These are phyloP conservation scores for Penicillium sp. DNA, from an alignment of 2,329 filamentous ascomycete species.

Conservation along the genomic window DNA sequence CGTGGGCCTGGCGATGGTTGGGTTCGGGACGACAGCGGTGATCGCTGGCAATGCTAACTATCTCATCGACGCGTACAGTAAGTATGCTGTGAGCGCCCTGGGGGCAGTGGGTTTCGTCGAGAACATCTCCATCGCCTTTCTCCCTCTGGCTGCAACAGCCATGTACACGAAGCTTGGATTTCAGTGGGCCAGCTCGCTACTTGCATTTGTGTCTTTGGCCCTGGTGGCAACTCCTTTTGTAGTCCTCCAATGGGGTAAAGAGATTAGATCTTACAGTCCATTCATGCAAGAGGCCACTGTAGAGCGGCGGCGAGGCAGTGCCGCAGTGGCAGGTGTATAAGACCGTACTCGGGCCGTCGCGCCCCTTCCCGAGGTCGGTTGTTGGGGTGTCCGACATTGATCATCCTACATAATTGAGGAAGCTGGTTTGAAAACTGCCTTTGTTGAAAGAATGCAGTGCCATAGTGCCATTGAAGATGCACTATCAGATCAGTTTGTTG, in stretches of 20 bases:
- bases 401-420: too few species aligned
- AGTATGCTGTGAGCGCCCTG: slow-evolving; percentile 46
- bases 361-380: not conserved
- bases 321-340: not conserved
- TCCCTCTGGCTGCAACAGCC: slow-evolving; percentile 42
- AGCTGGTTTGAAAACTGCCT: too few species aligned
- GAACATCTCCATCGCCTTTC: slow-evolving; percentile 43
- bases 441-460: too few species aligned
- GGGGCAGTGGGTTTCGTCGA: slow-evolving; percentile 45
- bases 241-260: slow-evolving; percentile 38
- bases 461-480: too few species aligned
- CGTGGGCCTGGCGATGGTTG: slow-evolving; percentile 31
- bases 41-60: slow-evolving; percentile 50
- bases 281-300: not conserved
- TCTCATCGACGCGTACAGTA: slow-evolving; percentile 46
- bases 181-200: slow-evolving; percentile 41
- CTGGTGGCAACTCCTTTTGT: slow-evolving; percentile 40
- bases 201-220: slow-evolving; percentile 42
- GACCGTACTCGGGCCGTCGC: not conserved
- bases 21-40: slow-evolving; percentile 42
- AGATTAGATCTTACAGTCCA: slow-evolving; percentile 25
- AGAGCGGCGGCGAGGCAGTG: not conserved
- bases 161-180: slow-evolving; percentile 41
- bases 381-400: not conserved
- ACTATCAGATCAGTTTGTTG: too few species aligned